Conservation (phyloP, 352 stramenopile genomes). For the Aphanomyces cochlioides region DNA sequence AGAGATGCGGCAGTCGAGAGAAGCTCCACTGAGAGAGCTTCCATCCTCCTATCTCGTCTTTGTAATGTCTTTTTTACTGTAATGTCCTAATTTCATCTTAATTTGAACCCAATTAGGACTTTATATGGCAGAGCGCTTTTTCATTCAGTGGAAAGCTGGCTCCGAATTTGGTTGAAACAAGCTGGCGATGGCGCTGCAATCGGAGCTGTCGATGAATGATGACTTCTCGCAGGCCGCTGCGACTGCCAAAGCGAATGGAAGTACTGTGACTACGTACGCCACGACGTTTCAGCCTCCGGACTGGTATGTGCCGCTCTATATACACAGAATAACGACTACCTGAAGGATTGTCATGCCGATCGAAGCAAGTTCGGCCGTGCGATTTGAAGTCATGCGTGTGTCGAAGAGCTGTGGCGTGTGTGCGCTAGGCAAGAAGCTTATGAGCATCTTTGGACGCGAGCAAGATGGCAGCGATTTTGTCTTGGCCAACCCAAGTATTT, state of each 20-base stretch:
- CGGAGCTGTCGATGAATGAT: background rate
- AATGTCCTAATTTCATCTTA: too few relatives aligned
- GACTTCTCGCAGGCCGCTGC: conserved; percentile 8
- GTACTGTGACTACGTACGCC: conserved; percentile 20
- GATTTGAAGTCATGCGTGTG: conserved; percentile 29
- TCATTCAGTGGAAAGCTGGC: background rate
- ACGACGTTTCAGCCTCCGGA: conserved; percentile 27
- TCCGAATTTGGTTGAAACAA: background rate
- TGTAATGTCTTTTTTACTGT: too few relatives aligned
- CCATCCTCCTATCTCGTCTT: too few relatives aligned
- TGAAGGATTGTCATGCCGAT: conserved; percentile 15
- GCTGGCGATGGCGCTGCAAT: conserved; percentile 19
- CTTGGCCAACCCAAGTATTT: conserved; percentile 82
- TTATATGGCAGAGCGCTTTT: too few relatives aligned
- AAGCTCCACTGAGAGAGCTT: too few relatives aligned
- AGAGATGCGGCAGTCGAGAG: too few relatives aligned
- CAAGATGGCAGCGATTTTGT: conserved; percentile 84
- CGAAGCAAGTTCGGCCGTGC: conserved; percentile 18
- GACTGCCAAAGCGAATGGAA: conserved; percentile 4
- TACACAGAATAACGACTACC: background rate
- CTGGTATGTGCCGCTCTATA: conserved; percentile 6
- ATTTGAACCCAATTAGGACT: too few relatives aligned
- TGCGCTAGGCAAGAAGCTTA: conserved; percentile 14
- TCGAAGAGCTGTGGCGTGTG: conserved; percentile 22
- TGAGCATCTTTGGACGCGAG: conserved; percentile 82